Percentiles rank a stretch among this genome's conserved stretches.
phyloP scores from a whole-genome alignment of 495 filamentous ascomycete species.

The Aspergillus panamensis region DNA sequence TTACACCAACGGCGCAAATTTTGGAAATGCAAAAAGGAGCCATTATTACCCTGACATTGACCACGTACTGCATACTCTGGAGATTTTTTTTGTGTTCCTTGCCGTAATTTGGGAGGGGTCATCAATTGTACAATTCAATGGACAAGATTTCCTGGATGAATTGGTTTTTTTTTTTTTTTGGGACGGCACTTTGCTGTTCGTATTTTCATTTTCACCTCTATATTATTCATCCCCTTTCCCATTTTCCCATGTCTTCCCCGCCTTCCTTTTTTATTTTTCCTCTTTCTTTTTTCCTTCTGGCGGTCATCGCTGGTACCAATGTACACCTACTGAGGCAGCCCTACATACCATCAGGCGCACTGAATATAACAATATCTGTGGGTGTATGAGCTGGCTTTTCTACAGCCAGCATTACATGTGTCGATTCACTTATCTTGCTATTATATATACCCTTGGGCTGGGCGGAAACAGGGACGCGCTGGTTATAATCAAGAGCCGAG shows the following conservation, averaged over 20 bases:
- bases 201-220: no score
- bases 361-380: conserved; percentile 3
- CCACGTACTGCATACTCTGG: conserved; percentile 14
- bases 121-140: conserved; percentile 19
- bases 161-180: no score
- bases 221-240: no score
- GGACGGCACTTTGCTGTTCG: not conserved
- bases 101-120: conserved; percentile 21
- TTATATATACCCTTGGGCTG: conserved; percentile 35
- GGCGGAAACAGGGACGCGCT: conserved; percentile 23
- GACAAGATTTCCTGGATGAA: not conserved
- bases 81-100: conserved; percentile 20
- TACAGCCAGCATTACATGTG: conserved; percentile 7
- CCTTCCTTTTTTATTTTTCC: not conserved
- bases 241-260: not conserved
- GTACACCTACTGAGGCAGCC: not conserved
- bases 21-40: conserved; percentile 13
- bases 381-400: not conserved
- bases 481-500: conserved; percentile 14
- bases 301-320: not conserved
- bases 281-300: not conserved
- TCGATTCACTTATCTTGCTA: conserved; percentile 19
- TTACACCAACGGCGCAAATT: not conserved
- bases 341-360: conserved; percentile 1
- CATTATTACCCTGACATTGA: not conserved